A percentile compares a stretch with the other conserved stretches of the same genome.
phyloP scores from a whole-genome alignment of 805 yeast species.

The Clavispora vitiphila region DNA sequence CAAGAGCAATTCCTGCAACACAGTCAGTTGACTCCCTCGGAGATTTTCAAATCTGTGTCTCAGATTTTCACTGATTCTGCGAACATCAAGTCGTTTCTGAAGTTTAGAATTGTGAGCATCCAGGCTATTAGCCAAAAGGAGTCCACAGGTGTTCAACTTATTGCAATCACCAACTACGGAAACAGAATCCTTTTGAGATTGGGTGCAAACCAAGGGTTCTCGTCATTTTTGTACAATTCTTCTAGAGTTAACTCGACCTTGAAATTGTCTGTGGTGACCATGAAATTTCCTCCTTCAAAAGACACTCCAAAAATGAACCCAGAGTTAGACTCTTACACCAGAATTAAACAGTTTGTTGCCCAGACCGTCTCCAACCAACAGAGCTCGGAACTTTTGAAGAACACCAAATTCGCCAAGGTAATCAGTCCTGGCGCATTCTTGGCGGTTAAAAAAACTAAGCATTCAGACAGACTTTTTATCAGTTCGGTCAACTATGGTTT shows the following conservation, averaged over 20 bases:
- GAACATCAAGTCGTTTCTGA: conserved; percentile 43
- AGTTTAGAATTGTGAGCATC: conserved; percentile 57
- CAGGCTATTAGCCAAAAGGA: conserved; percentile 59
- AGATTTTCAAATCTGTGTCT: conserved; percentile 45
- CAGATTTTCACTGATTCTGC: conserved; percentile 53
- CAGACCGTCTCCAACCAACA: conserved; percentile 38
- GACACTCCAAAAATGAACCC: conserved; percentile 37
- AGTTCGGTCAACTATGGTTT: conserved; percentile 84
- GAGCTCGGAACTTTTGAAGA: conserved; percentile 53
- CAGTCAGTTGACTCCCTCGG: conserved; percentile 38
- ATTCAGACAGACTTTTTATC: conserved; percentile 54
- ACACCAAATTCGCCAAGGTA: conserved; percentile 54
- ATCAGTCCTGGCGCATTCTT: conserved; percentile 85
- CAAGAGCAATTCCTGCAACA: conserved; percentile 33
- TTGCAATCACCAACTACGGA: conserved; percentile 81
- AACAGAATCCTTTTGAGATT: conserved; percentile 63
- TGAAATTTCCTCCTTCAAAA: conserved; percentile 63
- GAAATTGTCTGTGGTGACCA: conserved; percentile 37
- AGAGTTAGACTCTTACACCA: conserved; percentile 38
- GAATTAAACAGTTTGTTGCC: conserved; percentile 36
- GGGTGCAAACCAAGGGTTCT: conserved; percentile 31
- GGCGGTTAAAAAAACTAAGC: conserved; percentile 50
- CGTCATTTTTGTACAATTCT: conserved; percentile 21
- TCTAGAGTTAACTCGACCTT: conserved; percentile 22
- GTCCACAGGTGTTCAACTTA: conserved; percentile 62